Evolutionary conservation across 1,284 basidiomycete species (phyloP).

Genomic region (Filobasidium uniguttulatum): DNA sequence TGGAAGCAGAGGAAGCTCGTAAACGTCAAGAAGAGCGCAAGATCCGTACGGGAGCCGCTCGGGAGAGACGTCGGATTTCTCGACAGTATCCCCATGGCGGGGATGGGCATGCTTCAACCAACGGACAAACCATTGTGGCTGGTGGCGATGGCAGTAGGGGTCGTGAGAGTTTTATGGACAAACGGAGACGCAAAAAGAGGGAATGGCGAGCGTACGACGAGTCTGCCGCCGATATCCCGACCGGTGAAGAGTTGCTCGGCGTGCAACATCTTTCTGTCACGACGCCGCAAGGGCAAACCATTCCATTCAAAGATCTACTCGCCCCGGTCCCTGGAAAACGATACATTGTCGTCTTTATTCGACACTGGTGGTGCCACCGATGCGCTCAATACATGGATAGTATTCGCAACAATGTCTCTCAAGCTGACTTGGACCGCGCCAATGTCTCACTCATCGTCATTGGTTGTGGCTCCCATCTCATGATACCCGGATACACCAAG

Average conservation of each 20-base stretch:
- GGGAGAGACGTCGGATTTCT: neutral
- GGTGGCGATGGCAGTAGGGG: neutral
- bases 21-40: neutral
- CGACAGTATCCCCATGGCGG: no score
- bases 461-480: conserved; percentile 59
- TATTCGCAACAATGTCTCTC: conserved; percentile 44
- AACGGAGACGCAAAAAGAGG: conserved; percentile 18
- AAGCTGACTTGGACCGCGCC: conserved; percentile 45
- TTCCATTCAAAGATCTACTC: conserved; percentile 61
- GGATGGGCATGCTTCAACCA: no score
- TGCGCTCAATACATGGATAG: conserved; percentile 75
- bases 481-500: conserved; percentile 39
- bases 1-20: conserved; percentile 1
- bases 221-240: conserved; percentile 17
- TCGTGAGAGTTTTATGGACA: conserved; percentile 9
- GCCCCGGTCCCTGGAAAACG: conserved; percentile 20
- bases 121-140: neutral
- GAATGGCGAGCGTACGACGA: conserved; percentile 24
- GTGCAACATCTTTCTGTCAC: conserved; percentile 53
- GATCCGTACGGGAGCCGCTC: neutral
- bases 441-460: conserved; percentile 47
- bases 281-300: conserved; percentile 50
- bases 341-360: conserved; percentile 50
- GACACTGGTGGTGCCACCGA: conserved; percentile 48
- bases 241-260: conserved; percentile 39